A percentile compares a stretch with the other conserved stretches of the same genome.
Conservation (phyloP, 495 filamentous ascomycete species). For the Talaromyces wortmannii region DNA sequence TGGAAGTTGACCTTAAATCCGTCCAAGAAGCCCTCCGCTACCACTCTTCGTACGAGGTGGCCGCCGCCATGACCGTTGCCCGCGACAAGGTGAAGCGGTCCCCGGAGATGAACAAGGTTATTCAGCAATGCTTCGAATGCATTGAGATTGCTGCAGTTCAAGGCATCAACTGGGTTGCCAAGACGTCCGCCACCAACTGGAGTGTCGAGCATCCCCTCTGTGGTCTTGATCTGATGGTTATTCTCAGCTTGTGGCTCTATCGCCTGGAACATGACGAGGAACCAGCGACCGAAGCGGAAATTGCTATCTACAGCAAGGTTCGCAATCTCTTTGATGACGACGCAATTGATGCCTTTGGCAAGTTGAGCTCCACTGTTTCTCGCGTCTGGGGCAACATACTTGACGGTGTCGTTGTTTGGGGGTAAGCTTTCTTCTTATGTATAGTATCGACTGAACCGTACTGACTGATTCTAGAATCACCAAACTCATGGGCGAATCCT, state of each 20-base stretch:
- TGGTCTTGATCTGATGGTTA: constrained; percentile 97
- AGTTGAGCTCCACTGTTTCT: constrained; percentile 88
- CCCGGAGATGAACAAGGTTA: constrained; percentile 96
- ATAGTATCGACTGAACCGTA: constrained; percentile 8
- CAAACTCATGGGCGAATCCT: constrained; percentile 95
- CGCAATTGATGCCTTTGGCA: constrained; percentile 71
- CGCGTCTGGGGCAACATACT: constrained; percentile 97
- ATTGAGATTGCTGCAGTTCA: constrained; percentile 92
- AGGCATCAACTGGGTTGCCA: constrained; percentile 95
- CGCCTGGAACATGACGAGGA: constrained; percentile 99
- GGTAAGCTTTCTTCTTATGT: constrained; percentile 46
- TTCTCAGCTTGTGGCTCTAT: constrained; percentile 96
- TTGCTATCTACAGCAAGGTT: constrained; percentile 92
- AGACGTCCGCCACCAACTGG: constrained; percentile 97
- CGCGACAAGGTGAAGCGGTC: constrained; percentile 90
- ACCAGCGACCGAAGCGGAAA: constrained; percentile 81
- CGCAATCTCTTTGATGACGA: constrained; percentile 88
- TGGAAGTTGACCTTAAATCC: constrained; percentile 90
- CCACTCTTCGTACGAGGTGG: constrained; percentile 94
- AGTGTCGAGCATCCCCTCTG: constrained; percentile 97
- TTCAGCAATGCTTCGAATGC: constrained; percentile 96
- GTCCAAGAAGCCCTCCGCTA: constrained; percentile 96
- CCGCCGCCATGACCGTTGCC: constrained; percentile 90
- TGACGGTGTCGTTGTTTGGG: constrained; percentile 98
- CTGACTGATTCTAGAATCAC: constrained; percentile 74